Evolutionary conservation across 345 rosid genomes (phyloP), one percentile per base, ranked within the genome.

Genomic region (Gossypium thurberi): DNA sequence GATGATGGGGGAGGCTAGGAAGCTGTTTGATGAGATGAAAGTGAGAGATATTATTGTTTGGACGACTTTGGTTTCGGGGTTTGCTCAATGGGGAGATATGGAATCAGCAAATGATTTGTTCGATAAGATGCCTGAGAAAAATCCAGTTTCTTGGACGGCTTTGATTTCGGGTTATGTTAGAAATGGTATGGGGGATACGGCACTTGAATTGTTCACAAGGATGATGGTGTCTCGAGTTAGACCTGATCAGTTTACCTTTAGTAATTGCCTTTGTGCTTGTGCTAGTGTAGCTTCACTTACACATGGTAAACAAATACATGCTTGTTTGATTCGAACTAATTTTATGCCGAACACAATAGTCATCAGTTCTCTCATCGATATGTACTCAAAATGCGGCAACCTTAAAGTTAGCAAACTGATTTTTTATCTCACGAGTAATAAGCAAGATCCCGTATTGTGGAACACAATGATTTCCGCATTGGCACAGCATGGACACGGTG

Each of bases 381-480:
- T 93, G 97, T 88, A 91, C 77, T 84, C 95, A 10, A 91, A 88
- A 82, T 89, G 95, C 63, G 93, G 91, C 52, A 67, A 78, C 75
- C 79, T 88, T 65, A 81, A 81, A 48, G 74, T 74, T 74, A 87
- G 87, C 47, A 75, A 78, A 82, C 78, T 20, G 78, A 86, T 88
- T 76, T 93, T 93, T 80, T 33, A 73, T 71, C 78, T 75, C 21
- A 65, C 60, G 20, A 75, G 69, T 52, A 71, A 83, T 69, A 89
- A 84, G 81, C 84, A 71, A 63, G 89, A 86, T 71, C 78, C 80
- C n/a, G 83, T 89, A 57, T 65, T 89, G 77, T 93, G 97, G 92
- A 89, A 93, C 56, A 91, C 97, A 21, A 89, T 93, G 91, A 83
- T 91, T 12, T 93, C 95, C 73, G 90, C 92, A 12, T 78, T 88